These are phyloP conservation scores for Mariannaea elegans DNA, from an alignment of 2,329 filamentous ascomycete species.

Conservation along the genomic window DNA sequence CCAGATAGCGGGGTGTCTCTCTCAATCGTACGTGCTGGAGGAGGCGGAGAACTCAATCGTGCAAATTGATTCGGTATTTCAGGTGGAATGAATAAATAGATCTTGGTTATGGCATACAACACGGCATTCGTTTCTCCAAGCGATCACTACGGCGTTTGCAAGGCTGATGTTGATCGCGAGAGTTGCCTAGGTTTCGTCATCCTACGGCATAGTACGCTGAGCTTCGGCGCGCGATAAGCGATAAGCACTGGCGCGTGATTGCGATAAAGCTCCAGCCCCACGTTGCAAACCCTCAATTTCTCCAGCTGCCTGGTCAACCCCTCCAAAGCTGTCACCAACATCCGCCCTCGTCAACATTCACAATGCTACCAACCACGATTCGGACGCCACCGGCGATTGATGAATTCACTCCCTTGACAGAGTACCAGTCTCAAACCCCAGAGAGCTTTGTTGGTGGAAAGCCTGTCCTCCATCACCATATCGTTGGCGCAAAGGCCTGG, in stretches of 20 bases:
- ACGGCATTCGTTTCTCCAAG: neutral
- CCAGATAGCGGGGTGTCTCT: neutral
- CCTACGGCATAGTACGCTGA: no score
- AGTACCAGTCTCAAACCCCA: constrained; percentile 78
- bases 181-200: neutral
- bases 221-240: constrained; percentile 26
- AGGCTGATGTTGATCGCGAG: neutral
- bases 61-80: neutral
- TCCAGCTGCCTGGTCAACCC: constrained; percentile 32
- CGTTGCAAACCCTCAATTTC: constrained; percentile 30
- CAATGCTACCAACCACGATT: constrained; percentile 63
- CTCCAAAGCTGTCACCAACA: constrained; percentile 25
- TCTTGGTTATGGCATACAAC: neutral
- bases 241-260: constrained; percentile 29
- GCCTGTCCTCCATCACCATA: constrained; percentile 74
- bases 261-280: constrained; percentile 30
- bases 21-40: no score
- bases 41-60: no score
- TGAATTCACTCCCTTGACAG: constrained; percentile 71
- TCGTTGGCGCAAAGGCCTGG: constrained; percentile 64
- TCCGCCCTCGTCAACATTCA: constrained; percentile 1
- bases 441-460: constrained; percentile 76
- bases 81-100: neutral
- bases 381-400: constrained; percentile 62
- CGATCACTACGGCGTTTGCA: neutral